phyloP scores from a whole-genome alignment of 441 rosid species.

The Erodium texanum region DNA sequence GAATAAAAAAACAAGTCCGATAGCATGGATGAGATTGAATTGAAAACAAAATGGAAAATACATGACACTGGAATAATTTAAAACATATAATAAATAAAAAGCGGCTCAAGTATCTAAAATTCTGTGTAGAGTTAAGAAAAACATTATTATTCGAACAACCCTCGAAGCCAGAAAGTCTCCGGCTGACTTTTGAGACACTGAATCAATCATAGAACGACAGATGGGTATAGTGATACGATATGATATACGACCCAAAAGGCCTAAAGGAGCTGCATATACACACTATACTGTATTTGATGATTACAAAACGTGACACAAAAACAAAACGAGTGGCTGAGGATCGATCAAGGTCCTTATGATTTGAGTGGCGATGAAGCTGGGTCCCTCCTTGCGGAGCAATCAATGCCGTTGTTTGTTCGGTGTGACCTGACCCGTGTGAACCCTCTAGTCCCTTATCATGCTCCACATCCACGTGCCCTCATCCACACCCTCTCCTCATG shows the following conservation, averaged over 20 bases:
- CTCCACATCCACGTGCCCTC: background rate
- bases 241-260: background rate
- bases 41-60: too few relatives aligned
- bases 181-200: background rate
- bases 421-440: background rate
- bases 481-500: background rate
- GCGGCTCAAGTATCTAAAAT: too few relatives aligned
- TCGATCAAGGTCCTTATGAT: background rate
- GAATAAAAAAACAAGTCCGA: too few relatives aligned
- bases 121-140: too few relatives aligned
- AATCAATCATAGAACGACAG: background rate
- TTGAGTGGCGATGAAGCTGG: background rate
- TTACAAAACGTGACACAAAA: too few relatives aligned
- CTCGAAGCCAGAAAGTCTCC: too few relatives aligned
- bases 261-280: too few relatives aligned
- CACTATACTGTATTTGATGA: too few relatives aligned
- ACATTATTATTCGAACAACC: too few relatives aligned
- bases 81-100: too few relatives aligned
- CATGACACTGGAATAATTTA: too few relatives aligned
- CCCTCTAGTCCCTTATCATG: background rate
- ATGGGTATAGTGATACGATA: background rate
- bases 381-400: constrained; percentile 3
- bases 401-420: constrained; percentile 2
- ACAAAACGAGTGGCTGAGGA: background rate
- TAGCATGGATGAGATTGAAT: too few relatives aligned